Conservation (phyloP, 2,329 filamentous ascomycete species). For the Paraphoma sp. region DNA sequence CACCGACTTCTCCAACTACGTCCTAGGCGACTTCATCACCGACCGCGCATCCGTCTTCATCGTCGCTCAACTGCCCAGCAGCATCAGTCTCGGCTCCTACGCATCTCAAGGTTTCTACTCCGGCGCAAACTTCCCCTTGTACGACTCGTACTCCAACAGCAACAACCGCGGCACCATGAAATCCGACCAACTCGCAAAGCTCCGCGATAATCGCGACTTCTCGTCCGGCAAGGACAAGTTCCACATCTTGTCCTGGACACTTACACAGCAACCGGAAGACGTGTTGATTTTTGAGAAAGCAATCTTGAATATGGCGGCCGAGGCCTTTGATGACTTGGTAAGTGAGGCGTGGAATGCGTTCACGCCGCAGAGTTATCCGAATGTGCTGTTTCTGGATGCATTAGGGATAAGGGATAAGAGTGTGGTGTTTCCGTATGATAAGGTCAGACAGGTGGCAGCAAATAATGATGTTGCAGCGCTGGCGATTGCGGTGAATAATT, state of each 20-base stretch:
- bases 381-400: constrained; percentile 46
- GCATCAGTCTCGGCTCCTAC: constrained; percentile 37
- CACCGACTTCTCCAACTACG: constrained; percentile 40
- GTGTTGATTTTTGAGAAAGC: constrained; percentile 41
- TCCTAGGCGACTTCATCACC: constrained; percentile 47
- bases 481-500: constrained; percentile 47
- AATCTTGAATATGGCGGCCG: constrained; percentile 41
- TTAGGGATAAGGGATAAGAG: constrained; percentile 42
- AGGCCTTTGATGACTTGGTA: constrained; percentile 41
- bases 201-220: constrained; percentile 39
- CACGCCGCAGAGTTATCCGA: constrained; percentile 42
- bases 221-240: constrained; percentile 41
- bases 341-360: constrained; percentile 42
- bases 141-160: constrained; percentile 47
- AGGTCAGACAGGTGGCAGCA: constrained; percentile 23
- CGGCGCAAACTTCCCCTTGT: constrained; percentile 41
- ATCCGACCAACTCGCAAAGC: constrained; percentile 47
- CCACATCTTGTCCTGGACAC: constrained; percentile 46
- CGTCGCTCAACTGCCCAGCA: constrained; percentile 38
- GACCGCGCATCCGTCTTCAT: constrained; percentile 46
- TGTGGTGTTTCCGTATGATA: constrained; percentile 39
- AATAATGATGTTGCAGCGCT: constrained; percentile 40
- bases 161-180: constrained; percentile 41
- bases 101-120: constrained; percentile 46
- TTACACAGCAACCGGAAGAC: constrained; percentile 44